Evolutionary conservation across 2,329 filamentous ascomycete genomes (phyloP).

Genomic region (Hymenoscyphus salicellus): DNA sequence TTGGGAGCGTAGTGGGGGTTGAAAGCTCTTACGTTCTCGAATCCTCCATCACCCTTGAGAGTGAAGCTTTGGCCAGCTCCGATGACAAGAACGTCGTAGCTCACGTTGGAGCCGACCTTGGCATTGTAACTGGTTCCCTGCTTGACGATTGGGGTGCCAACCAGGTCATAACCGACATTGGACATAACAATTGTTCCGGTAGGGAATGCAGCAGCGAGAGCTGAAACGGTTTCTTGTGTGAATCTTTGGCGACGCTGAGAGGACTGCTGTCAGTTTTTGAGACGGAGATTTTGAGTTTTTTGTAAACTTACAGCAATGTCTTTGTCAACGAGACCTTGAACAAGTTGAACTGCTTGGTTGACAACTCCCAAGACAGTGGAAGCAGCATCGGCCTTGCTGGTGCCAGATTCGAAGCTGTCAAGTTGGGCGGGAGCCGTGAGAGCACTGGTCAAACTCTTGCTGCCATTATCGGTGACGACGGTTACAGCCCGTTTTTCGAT

Average conservation of each 20-base stretch:
- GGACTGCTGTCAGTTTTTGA: background rate
- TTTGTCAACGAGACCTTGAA: slow-evolving; percentile 19
- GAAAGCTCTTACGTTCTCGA: slow-evolving; percentile 15
- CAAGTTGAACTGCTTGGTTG: slow-evolving; percentile 17
- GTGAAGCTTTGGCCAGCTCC: slow-evolving; percentile 16
- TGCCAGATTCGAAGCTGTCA: slow-evolving; percentile 9
- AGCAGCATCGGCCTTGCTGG: slow-evolving; percentile 15
- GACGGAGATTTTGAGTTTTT: background rate
- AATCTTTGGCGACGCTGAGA: slow-evolving; percentile 18
- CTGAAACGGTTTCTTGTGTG: slow-evolving; percentile 19
- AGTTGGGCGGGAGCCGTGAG: background rate
- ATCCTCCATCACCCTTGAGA: slow-evolving; percentile 17
- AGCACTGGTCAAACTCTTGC: slow-evolving; percentile 7
- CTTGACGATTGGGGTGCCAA: slow-evolving; percentile 9
- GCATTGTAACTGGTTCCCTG: slow-evolving; percentile 20
- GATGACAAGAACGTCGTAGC: slow-evolving; percentile 21
- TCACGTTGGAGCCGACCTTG: slow-evolving; percentile 21
- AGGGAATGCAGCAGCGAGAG: slow-evolving; percentile 15
- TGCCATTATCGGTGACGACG: slow-evolving; percentile 14
- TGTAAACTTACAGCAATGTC: slow-evolving; percentile 13
- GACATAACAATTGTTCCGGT: slow-evolving; percentile 19
- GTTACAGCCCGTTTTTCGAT: slow-evolving; percentile 12
- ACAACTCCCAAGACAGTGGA: slow-evolving; percentile 14
- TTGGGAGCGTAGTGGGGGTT: background rate
- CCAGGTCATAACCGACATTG: slow-evolving; percentile 18